Percentiles rank a stretch among this genome's conserved stretches.
Evolutionary conservation across 805 yeast genomes (phyloP).

Genomic region (Helenozyma rhizophorensis): DNA sequence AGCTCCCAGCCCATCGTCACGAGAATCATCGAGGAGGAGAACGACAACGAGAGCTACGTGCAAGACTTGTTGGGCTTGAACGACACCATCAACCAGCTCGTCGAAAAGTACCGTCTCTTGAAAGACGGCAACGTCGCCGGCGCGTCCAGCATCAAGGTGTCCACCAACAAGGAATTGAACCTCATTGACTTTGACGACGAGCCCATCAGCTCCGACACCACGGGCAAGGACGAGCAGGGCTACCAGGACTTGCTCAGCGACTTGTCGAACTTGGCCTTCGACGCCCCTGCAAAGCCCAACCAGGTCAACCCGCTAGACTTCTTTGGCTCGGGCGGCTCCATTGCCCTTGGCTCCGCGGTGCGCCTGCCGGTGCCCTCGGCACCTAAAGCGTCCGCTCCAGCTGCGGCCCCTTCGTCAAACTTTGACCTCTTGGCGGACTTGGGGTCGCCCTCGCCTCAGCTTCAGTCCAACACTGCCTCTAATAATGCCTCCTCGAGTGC

Average conservation of each 20-base stretch:
- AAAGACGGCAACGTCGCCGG: slow-evolving; percentile 58
- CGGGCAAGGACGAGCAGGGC: slow-evolving; percentile 32
- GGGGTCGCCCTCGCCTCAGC: slow-evolving; percentile 39
- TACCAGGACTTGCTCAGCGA: slow-evolving; percentile 67
- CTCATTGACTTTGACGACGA: slow-evolving; percentile 43
- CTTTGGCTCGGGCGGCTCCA: slow-evolving; percentile 53
- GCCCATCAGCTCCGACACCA: slow-evolving; percentile 28
- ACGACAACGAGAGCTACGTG: slow-evolving; percentile 49
- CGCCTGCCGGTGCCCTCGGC: slow-evolving; percentile 19
- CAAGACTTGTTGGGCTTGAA: slow-evolving; percentile 62
- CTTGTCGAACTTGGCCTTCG: slow-evolving; percentile 48
- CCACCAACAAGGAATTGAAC: slow-evolving; percentile 28
- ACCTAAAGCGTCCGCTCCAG: slow-evolving; percentile 2
- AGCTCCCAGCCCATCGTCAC: slow-evolving; percentile 84
- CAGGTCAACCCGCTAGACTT: slow-evolving; percentile 30
- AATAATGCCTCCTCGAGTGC: slow-evolving; percentile 1
- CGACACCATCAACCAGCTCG: slow-evolving; percentile 67
- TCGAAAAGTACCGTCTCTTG: slow-evolving; percentile 62
- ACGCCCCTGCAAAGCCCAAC: slow-evolving; percentile 6
- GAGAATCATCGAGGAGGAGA: slow-evolving; percentile 79
- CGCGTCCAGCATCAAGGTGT: slow-evolving; percentile 45
- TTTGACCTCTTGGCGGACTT: slow-evolving; percentile 34
- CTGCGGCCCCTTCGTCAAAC: slow-evolving; percentile 2
- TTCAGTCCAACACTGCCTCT: slow-evolving; percentile 25
- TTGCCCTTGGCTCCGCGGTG: slow-evolving; percentile 28